These are phyloP conservation scores for Zygotorulaspora mrakii DNA, from an alignment of 1,139 yeast genomes.

Conservation along the genomic window DNA sequence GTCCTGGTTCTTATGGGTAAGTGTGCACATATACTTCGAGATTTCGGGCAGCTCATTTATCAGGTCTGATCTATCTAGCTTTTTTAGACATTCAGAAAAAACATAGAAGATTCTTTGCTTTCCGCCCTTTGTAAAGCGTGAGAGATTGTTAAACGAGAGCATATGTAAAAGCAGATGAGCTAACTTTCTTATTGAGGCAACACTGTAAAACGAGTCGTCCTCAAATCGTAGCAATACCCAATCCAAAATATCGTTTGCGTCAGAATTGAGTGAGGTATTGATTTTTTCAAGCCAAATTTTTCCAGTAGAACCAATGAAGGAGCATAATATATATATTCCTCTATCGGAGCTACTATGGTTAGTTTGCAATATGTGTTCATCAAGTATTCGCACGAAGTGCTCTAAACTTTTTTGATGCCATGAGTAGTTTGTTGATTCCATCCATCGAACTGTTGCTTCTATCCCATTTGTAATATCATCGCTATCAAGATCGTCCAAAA, in stretches of 20 bases:
- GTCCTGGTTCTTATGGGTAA: conserved; percentile 30
- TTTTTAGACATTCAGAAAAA: conserved; percentile 21
- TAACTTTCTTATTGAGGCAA: conserved; percentile 14
- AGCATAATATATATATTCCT: conserved; percentile 19
- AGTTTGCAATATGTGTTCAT: conserved; percentile 23
- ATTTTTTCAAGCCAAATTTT: conserved; percentile 21
- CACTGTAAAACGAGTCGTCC: conserved; percentile 26
- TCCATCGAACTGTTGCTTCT: conserved; percentile 7
- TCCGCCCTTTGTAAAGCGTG: conserved; percentile 23
- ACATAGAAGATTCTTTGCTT: conserved; percentile 30
- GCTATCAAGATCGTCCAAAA: conserved; percentile 8
- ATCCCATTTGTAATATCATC: conserved; percentile 6
- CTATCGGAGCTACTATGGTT: conserved; percentile 25
- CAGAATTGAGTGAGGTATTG: conserved; percentile 18
- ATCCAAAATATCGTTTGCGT: conserved; percentile 31
- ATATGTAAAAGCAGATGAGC: conserved; percentile 21
- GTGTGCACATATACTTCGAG: conserved; percentile 20
- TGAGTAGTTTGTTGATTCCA: conserved; percentile 2
- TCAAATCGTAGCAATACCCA: conserved; percentile 30
- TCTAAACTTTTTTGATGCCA: conserved; percentile 12
- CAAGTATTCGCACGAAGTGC: conserved; percentile 25
- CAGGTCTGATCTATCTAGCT: conserved; percentile 16
- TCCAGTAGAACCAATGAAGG: conserved; percentile 19
- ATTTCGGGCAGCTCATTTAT: conserved; percentile 15
- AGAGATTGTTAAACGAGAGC: conserved; percentile 21